Conservation (phyloP, 2,329 filamentous ascomycete genomes). For the Nemania abortiva region DNA sequence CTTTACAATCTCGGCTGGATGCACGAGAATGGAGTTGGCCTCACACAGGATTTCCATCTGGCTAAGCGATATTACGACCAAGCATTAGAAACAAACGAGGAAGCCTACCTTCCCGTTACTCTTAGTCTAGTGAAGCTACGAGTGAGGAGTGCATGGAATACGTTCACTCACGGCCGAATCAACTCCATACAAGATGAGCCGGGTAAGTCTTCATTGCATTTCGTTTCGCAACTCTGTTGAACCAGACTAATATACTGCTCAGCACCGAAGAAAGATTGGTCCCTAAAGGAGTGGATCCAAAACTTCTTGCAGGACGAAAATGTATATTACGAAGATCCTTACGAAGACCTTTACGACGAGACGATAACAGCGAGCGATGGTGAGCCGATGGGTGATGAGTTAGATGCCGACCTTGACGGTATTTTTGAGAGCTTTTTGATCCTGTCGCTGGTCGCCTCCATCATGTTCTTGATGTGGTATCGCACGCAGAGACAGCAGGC, state of each 20-base stretch:
- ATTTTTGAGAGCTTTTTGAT: constrained; percentile 88
- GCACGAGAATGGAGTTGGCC: constrained; percentile 95
- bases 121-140: constrained; percentile 88
- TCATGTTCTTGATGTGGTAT: constrained; percentile 86
- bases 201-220: constrained; percentile 65
- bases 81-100: constrained; percentile 88
- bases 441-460: constrained; percentile 77
- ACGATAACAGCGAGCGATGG: constrained; percentile 67
- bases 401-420: constrained; percentile 78
- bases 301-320: constrained; percentile 83
- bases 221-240: background rate
- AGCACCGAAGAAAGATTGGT: constrained; percentile 80
- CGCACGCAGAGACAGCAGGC: constrained; percentile 76
- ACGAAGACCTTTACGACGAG: constrained; percentile 68
- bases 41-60: constrained; percentile 95
- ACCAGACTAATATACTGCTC: constrained; percentile 48
- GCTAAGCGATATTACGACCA: constrained; percentile 97
- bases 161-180: constrained; percentile 86
- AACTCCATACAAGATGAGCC: constrained; percentile 94
- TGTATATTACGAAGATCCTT: constrained; percentile 71
- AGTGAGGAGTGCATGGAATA: constrained; percentile 92
- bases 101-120: constrained; percentile 93
- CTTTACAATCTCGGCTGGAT: constrained; percentile 99
- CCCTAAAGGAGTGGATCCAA: constrained; percentile 85
- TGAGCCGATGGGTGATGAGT: constrained; percentile 66